These are phyloP conservation scores for Akanthomyces muscarius DNA, from an alignment of 2,329 filamentous ascomycete genomes.

Conservation along the genomic window DNA sequence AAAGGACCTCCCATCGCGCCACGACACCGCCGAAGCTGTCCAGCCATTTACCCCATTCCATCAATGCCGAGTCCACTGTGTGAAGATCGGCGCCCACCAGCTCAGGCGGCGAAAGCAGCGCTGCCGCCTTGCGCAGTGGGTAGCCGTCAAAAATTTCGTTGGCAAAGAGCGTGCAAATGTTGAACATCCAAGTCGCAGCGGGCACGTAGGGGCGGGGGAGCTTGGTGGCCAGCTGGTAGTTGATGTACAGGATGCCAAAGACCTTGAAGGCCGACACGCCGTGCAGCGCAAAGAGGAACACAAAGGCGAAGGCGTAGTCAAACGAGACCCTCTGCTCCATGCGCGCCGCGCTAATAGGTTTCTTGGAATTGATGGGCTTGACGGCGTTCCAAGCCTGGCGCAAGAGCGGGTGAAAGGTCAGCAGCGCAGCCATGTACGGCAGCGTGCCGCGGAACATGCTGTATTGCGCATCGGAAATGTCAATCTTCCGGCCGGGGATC, in stretches of 20 bases:
- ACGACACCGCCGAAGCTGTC: constrained; percentile 82
- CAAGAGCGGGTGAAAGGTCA: constrained; percentile 74
- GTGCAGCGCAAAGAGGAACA: constrained; percentile 77
- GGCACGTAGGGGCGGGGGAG: constrained; percentile 71
- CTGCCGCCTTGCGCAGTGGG: constrained; percentile 60
- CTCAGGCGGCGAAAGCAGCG: constrained; percentile 40
- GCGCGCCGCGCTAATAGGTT: constrained; percentile 50
- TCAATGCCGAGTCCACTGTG: constrained; percentile 34
- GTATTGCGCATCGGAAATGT: constrained; percentile 89
- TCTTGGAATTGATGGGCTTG: constrained; percentile 31
- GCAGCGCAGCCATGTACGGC: constrained; percentile 69
- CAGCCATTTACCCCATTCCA: constrained; percentile 64
- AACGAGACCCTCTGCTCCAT: constrained; percentile 71
- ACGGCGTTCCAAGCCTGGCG: constrained; percentile 66
- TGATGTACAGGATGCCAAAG: constrained; percentile 71
- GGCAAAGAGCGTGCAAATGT: constrained; percentile 77
- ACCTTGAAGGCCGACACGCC: constrained; percentile 84
- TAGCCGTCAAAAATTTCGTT: constrained; percentile 86
- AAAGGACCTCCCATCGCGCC: constrained; percentile 90
- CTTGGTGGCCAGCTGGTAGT: constrained; percentile 72
- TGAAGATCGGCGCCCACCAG: constrained; percentile 32
- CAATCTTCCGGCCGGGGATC: constrained; percentile 89
- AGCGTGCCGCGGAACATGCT: constrained; percentile 79
- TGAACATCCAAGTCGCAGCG: constrained; percentile 81
- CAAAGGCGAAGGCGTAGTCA: constrained; percentile 73